Percentiles rank a stretch among this genome's conserved stretches.
These are phyloP conservation scores for Aureobasidium namibiae DNA, from an alignment of 2,329 filamentous ascomycete genomes.

Conservation along the genomic window DNA sequence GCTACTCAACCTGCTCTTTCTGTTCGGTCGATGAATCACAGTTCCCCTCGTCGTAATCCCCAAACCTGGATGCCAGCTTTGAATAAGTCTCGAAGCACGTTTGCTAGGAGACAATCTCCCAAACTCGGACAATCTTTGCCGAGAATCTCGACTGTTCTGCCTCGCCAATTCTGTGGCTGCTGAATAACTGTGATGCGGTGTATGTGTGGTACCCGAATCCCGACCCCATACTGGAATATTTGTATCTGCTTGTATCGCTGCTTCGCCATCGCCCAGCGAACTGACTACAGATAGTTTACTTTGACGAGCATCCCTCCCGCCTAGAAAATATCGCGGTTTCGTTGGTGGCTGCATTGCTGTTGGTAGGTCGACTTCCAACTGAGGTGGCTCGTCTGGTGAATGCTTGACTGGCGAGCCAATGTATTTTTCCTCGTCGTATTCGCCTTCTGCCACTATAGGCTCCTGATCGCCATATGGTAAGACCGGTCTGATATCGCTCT, in stretches of 20 bases:
- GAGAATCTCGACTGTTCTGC: conserved; percentile 3
- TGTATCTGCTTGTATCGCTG: conserved; percentile 29
- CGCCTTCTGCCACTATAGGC: neutral
- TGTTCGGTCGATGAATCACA: conserved; percentile 22
- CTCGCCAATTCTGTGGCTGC: conserved; percentile 32
- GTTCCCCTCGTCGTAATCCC: conserved; percentile 14
- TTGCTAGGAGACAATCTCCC: conserved; percentile 24
- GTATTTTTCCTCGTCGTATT: conserved; percentile 6
- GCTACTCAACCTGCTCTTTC: conserved; percentile 19
- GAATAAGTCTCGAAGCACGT: conserved; percentile 21
- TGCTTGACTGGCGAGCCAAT: neutral
- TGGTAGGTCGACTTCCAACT: conserved; percentile 29
- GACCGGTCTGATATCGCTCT: conserved; percentile 34
- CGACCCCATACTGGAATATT: conserved; percentile 33
- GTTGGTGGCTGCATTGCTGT: conserved; percentile 14
- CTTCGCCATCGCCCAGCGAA: conserved; percentile 33
- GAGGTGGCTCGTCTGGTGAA: conserved; percentile 30
- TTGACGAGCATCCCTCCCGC: neutral
- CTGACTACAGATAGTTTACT: conserved; percentile 25
- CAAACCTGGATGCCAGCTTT: conserved; percentile 13
- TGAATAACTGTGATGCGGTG: conserved; percentile 36
- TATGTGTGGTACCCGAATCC: conserved; percentile 28
- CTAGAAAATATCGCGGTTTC: neutral
- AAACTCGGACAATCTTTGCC: conserved; percentile 23
- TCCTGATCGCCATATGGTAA: conserved; percentile 15